Base-by-base conservation (phyloP, 768 basidiomycete species). In the Infundibulicybe gibba region DNA sequence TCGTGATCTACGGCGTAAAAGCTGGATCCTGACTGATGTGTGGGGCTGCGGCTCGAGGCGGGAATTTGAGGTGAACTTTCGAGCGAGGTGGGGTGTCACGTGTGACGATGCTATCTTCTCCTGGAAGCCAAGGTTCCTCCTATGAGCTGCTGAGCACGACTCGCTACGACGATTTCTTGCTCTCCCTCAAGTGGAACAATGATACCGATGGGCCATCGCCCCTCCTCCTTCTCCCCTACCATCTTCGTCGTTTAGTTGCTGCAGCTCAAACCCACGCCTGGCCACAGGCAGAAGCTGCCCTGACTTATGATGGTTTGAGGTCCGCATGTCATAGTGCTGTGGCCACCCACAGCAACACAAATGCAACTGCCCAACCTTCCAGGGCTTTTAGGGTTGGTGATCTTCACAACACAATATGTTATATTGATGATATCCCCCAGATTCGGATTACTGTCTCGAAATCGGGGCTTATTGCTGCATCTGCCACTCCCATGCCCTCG, bases 141-240 rank as follows among this genome's bases (percentile, higher is more conserved):
- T 71, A 66, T 49, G 56, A 67, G 39, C 58, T 75, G n/a, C 59
- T 87, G 8, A 76, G 81, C 1, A 74, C 85, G 0, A 76, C 78
- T 0, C 71, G 83, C 48, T 86, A 74, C 55, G 89, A 90, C 57
- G 66, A 65, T 1, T 62, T 56, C 25, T 67, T 89, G 6, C 54
- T 65, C 9, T 46, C 58, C 1, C 60, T 73, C 9, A 25, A 49
- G 11, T 89, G 84, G 86, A 90, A 89, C 51, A 73, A 75, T 31
- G 73, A 74, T 30, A 50, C 67, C 14, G 74, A 72, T n/a, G 63
- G 65, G 0, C 77, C 80, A 1, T 82, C 78, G 0, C 71, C 77
- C 0, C 86, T 81, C 53, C 64, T 90, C n/a, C 63, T 90, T 0
- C 74, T 89, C 10, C 63, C 58, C 0, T 74, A 76, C 55, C 87